phyloP scores from a whole-genome alignment of 176 grass and related monocot species.

The Oryza punctata region DNA sequence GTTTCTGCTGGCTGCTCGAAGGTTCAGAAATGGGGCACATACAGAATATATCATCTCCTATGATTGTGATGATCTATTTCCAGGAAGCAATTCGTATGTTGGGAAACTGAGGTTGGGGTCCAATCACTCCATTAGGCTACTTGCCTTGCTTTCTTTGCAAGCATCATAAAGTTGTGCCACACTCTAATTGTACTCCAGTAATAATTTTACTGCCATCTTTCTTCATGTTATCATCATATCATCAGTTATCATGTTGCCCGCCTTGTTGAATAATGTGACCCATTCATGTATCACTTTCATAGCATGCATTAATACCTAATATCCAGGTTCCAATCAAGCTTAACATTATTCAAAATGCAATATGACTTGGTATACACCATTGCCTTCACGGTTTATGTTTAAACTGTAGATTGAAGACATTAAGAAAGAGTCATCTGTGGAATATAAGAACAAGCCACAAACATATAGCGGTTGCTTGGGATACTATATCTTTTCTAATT shows the following conservation, averaged over 20 bases:
- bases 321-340: slow-evolving; percentile 20
- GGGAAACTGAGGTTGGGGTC: slow-evolving; percentile 79
- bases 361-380: background rate
- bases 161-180: background rate
- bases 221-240: background rate
- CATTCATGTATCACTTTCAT: slow-evolving; percentile 6
- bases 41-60: slow-evolving; percentile 90
- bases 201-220: background rate
- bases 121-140: slow-evolving; percentile 17
- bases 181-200: background rate
- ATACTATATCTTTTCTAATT: background rate
- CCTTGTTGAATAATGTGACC: slow-evolving; percentile 11
- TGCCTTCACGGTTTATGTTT: background rate
- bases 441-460: background rate
- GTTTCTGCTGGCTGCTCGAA: slow-evolving; percentile 85
- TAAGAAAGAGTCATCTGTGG: background rate
- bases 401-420: background rate
- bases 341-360: background rate
- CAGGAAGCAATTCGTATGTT: slow-evolving; percentile 82
- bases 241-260: background rate
- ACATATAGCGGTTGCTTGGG: background rate
- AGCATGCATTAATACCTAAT: slow-evolving; percentile 20
- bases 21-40: slow-evolving; percentile 72
- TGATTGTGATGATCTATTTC: slow-evolving; percentile 79
- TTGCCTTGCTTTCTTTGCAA: slow-evolving; percentile 1